phyloP scores from a whole-genome alignment of 495 filamentous ascomycete species.

The Pseudomonodictys pantanalensis region DNA sequence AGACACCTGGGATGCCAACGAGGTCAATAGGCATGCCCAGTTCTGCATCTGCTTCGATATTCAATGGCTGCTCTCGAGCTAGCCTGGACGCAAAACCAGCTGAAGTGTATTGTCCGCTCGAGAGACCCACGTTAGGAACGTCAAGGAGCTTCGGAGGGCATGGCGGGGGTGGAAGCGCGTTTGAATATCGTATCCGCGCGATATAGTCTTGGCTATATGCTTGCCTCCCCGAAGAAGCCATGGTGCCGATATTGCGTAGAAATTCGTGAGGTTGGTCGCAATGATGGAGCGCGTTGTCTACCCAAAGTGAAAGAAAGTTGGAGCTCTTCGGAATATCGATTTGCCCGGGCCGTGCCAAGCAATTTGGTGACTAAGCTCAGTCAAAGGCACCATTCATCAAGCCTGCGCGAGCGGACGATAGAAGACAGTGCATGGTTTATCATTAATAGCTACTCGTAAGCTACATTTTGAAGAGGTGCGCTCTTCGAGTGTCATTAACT shows the following conservation, averaged over 20 bases:
- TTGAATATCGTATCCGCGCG: conserved; percentile 88
- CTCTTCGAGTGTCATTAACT: too few species aligned
- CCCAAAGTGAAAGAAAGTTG: not conserved
- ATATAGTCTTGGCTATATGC: conserved; percentile 90
- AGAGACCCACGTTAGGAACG: conserved; percentile 86
- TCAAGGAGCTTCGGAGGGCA: conserved; percentile 94
- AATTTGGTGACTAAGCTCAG: not conserved
- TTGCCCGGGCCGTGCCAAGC: not conserved
- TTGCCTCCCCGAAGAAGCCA: conserved; percentile 13
- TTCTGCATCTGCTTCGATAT: conserved; percentile 96
- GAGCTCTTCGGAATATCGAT: not conserved
- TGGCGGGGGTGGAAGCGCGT: conserved; percentile 87
- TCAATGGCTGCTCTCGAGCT: conserved; percentile 85
- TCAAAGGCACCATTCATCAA: not conserved
- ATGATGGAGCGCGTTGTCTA: not conserved
- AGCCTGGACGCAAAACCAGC: conserved; percentile 83
- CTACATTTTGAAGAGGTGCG: too few species aligned
- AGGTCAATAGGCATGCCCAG: conserved; percentile 96
- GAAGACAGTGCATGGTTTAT: too few species aligned
- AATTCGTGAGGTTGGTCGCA: not conserved
- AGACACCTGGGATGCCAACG: conserved; percentile 88
- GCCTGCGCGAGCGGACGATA: too few species aligned
- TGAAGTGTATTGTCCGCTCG: conserved; percentile 76
- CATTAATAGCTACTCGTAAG: too few species aligned
- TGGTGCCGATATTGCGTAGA: conserved; percentile 2